Conservation (phyloP, 345 rosid species). For the Passiflora organensis region DNA sequence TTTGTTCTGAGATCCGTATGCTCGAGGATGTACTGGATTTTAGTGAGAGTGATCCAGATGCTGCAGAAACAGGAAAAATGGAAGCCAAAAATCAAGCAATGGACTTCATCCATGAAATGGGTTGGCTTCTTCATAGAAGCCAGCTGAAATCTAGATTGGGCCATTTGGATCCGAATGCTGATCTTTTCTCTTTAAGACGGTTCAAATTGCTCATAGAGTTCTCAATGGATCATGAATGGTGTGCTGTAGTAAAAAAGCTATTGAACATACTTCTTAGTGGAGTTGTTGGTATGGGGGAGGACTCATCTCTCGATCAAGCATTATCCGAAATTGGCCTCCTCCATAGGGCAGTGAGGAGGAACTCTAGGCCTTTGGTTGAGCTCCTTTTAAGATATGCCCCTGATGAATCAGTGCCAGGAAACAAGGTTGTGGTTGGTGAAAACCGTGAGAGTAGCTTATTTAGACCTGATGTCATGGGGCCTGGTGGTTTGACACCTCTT, state of each 20-base stretch:
- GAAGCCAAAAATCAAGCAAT: conserved; percentile 65
- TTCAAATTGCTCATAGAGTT: conserved; percentile 92
- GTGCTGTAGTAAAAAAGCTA: conserved; percentile 83
- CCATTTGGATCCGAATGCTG: conserved; percentile 52
- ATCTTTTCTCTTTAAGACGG: conserved; percentile 58
- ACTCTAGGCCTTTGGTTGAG: conserved; percentile 69
- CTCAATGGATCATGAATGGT: conserved; percentile 96
- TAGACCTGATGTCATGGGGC: conserved; percentile 83
- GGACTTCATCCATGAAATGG: conserved; percentile 93
- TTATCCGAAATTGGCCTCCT: conserved; percentile 79
- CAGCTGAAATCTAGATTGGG: conserved; percentile 57
- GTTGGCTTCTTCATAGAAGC: conserved; percentile 94
- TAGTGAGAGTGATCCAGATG: conserved; percentile 42
- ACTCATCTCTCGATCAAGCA: conserved; percentile 42
- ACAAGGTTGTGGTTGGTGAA: conserved; percentile 16
- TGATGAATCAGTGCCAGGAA: conserved; percentile 26
- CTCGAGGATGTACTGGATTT: conserved; percentile 69
- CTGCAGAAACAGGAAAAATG: conserved; percentile 21
- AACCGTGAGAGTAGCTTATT: conserved; percentile 42
- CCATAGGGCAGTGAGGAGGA: conserved; percentile 93
- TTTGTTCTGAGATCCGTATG: conserved; percentile 78
- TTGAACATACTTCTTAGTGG: conserved; percentile 64
- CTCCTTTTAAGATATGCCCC: conserved; percentile 71
- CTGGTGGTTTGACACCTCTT: conserved; percentile 95
- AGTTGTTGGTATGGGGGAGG: conserved; percentile 54